Evolutionary conservation across 2,329 filamentous ascomycete species (phyloP).

Genomic region (Trichoderma cornu-damae): DNA sequence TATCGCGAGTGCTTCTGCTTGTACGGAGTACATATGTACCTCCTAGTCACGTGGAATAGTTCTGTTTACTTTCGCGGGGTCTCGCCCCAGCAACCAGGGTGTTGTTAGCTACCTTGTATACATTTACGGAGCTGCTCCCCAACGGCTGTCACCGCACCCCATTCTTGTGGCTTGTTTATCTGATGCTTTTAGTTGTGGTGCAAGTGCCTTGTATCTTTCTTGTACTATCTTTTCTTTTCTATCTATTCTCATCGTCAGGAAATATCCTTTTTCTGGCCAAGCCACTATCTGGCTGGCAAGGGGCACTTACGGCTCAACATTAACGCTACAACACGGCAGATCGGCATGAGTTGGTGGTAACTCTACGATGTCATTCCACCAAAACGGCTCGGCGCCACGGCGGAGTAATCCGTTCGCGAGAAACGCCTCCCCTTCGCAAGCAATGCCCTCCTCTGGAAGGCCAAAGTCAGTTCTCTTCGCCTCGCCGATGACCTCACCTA

Average conservation of each 20-base stretch:
- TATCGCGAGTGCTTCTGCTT: conserved; percentile 8
- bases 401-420: conserved; percentile 77
- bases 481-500: conserved; percentile 24
- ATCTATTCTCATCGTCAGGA: background rate
- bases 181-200: conserved; percentile 23
- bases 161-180: conserved; percentile 25
- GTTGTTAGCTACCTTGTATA: conserved; percentile 19
- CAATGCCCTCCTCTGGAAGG: conserved; percentile 47
- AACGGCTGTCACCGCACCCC: conserved; percentile 12
- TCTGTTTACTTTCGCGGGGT: conserved; percentile 21
- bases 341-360: conserved; percentile 24
- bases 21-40: no score
- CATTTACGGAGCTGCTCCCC: conserved; percentile 21
- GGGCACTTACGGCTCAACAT: background rate
- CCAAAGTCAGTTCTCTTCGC: conserved; percentile 73
- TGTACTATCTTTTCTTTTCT: conserved; percentile 20
- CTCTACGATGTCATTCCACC: conserved; percentile 34
- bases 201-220: conserved; percentile 26
- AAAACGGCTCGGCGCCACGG: conserved; percentile 52
- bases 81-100: conserved; percentile 28
- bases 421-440: conserved; percentile 62
- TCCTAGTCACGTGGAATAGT: conserved; percentile 9
- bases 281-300: background rate
- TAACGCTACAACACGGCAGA: conserved; percentile 14
- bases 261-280: background rate